Base-by-base conservation (phyloP, 176 grass and related monocot species). In the Panicum miliaceum region DNA sequence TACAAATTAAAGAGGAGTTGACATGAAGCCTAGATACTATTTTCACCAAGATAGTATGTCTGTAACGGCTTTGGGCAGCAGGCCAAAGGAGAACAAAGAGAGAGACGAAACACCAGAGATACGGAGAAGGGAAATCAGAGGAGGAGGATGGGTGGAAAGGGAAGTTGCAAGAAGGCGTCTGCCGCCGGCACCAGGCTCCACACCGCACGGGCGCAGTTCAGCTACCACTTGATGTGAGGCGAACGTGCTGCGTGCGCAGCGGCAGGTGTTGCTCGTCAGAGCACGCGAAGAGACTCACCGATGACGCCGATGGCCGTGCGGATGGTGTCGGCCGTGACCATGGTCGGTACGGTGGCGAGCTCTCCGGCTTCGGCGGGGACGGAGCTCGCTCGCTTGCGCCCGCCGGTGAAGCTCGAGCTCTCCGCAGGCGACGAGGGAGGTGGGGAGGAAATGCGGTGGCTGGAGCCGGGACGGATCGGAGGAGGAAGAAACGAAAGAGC, bases 281-380 rank as follows among this genome's bases (percentile, higher is more conserved):
- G 53, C 53, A 57, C 19, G n/a, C 3, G 20, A 22, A 56, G 9
- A 4, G 12, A 82, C 85, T 19, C 84, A 92, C 94, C 94, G 46
- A 97, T 48, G 74, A 97, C 83, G 48, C 94, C 94, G 78, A 97
- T 82, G 64, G 59, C 91, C 7, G 94, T 97, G 62, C 94, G 87
- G 75, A 94, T 94, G 82, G 75, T 48, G 76, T 97, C 91, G 0
- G 85, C 2, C 6, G 91, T 90, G 80, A 97, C 40, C 94, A 97
- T 93, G 85, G 36, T 10, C 22, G 54, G 53, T 2, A 2, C 18
- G 52, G 7, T 1, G 15, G 54, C 54, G 20, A 57, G 20, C 54
- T n/a, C 19, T 53, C 47, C 1, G 18, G 45, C 45, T 4, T 6
- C 14, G 47, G 47, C 19, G 52, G 19, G 18, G 52, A 56, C 43